Conservation (phyloP, 1,284 basidiomycete species). For the Xerocomus amazonicus region DNA sequence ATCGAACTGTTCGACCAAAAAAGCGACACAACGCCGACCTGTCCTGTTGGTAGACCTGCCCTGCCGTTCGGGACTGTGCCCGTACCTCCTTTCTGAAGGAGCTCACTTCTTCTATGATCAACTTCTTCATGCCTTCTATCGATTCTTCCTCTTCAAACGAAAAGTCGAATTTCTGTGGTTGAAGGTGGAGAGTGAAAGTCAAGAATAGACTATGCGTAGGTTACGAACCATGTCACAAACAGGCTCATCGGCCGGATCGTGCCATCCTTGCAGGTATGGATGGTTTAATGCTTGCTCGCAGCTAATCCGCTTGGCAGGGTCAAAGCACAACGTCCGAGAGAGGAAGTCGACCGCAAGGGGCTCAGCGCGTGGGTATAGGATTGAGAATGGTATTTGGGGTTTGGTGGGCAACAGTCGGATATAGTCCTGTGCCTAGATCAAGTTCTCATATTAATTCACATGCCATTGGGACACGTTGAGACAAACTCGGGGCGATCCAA, state of each 20-base stretch:
- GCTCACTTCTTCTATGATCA: slow-evolving; percentile 94
- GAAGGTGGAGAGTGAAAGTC: too few species aligned
- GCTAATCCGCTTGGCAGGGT: slow-evolving; percentile 94
- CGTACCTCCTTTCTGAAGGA: slow-evolving; percentile 86
- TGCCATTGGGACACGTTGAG: neutral
- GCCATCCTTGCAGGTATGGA: slow-evolving; percentile 92
- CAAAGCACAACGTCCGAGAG: slow-evolving; percentile 90
- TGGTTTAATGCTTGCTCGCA: slow-evolving; percentile 96
- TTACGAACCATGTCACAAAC: slow-evolving; percentile 61
- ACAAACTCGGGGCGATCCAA: slow-evolving; percentile 84
- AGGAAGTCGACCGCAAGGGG: slow-evolving; percentile 94
- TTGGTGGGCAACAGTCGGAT: slow-evolving; percentile 98
- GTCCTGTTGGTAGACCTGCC: slow-evolving; percentile 69
- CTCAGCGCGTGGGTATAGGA: slow-evolving; percentile 91
- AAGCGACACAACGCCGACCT: slow-evolving; percentile 44
- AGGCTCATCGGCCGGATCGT: slow-evolving; percentile 91
- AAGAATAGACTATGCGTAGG: too few species aligned
- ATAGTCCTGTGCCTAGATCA: slow-evolving; percentile 85
- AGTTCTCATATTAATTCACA: slow-evolving; percentile 4
- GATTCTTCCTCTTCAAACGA: slow-evolving; percentile 96
- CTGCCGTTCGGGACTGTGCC: slow-evolving; percentile 64
- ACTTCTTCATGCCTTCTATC: slow-evolving; percentile 94
- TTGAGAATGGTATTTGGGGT: slow-evolving; percentile 87
- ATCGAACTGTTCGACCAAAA: neutral
- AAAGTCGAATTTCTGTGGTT: slow-evolving; percentile 85